phyloP scores from a whole-genome alignment of 495 filamentous ascomycete genomes.

The Penicillium flavigenum region DNA sequence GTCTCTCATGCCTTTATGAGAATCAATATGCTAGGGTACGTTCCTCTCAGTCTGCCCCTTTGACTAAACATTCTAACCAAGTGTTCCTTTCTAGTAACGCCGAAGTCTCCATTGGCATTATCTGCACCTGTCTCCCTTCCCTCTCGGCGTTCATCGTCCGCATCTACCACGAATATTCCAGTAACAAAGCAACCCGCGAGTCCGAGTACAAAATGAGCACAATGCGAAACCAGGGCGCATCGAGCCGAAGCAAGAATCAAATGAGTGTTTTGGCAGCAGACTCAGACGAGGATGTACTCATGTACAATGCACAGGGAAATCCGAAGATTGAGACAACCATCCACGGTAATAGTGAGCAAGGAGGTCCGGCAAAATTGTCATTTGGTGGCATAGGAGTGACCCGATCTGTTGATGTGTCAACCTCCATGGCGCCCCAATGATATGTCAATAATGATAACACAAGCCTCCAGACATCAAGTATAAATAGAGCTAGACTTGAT shows the following conservation, averaged over 20 bases:
- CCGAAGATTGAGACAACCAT: conserved; percentile 29
- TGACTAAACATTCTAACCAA: background rate
- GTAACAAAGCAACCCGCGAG: conserved; percentile 14
- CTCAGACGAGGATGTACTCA: conserved; percentile 29
- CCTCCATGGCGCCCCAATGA: conserved; percentile 16
- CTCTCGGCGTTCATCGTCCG: conserved; percentile 31
- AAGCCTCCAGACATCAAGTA: background rate
- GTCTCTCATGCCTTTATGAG: conserved; percentile 37
- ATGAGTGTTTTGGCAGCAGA: conserved; percentile 18
- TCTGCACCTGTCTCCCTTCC: conserved; percentile 42
- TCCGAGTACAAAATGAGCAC: conserved; percentile 25
- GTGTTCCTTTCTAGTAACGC: conserved; percentile 27
- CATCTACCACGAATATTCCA: conserved; percentile 27
- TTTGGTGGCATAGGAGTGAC: conserved; percentile 23
- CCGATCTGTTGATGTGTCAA: conserved; percentile 31
- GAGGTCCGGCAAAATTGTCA: background rate
- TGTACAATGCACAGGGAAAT: conserved; percentile 27
- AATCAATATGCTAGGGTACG: conserved; percentile 40
- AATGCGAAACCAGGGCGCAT: conserved; percentile 15
- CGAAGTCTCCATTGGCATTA: conserved; percentile 40
- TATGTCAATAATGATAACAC: background rate
- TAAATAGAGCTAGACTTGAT: background rate
- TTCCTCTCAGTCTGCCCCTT: background rate
- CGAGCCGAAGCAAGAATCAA: conserved; percentile 13
- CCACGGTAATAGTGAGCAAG: conserved; percentile 12